Evolutionary conservation across 495 filamentous ascomycete genomes (phyloP).

Genomic region (Choiromyces venosus): DNA sequence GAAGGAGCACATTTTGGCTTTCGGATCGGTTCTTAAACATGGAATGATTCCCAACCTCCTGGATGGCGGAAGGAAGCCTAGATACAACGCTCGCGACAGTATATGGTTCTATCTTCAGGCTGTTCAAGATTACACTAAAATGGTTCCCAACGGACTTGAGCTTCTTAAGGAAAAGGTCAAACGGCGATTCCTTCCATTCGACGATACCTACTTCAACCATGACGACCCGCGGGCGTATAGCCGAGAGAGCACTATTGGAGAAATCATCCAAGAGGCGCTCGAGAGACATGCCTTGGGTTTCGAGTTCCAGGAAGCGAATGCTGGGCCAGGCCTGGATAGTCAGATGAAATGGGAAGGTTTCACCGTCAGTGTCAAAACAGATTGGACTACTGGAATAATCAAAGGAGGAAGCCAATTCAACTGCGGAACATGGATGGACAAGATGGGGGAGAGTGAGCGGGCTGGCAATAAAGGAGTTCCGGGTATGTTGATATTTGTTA

Average conservation of each 20-base stretch:
- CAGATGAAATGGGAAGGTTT: slow-evolving; percentile 95
- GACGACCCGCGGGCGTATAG: slow-evolving; percentile 84
- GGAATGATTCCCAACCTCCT: slow-evolving; percentile 98
- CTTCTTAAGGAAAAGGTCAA: slow-evolving; percentile 72
- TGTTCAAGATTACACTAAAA: slow-evolving; percentile 85
- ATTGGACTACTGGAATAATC: slow-evolving; percentile 88
- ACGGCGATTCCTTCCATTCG: slow-evolving; percentile 87
- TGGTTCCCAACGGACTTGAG: slow-evolving; percentile 70
- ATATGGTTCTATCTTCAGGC: slow-evolving; percentile 96
- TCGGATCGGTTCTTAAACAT: slow-evolving; percentile 94
- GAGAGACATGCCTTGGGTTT: slow-evolving; percentile 85
- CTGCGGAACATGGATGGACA: slow-evolving; percentile 99
- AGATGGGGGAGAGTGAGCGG: slow-evolving; percentile 96
- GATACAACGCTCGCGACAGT: slow-evolving; percentile 96
- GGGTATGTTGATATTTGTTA: slow-evolving; percentile 14
- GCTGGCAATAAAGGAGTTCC: slow-evolving; percentile 92
- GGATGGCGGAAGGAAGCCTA: slow-evolving; percentile 72
- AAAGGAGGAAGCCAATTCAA: slow-evolving; percentile 91
- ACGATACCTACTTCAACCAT: slow-evolving; percentile 82
- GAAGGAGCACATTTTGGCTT: slow-evolving; percentile 88
- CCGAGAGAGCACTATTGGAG: slow-evolving; percentile 68
- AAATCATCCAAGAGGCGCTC: slow-evolving; percentile 87
- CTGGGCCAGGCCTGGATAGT: slow-evolving; percentile 75
- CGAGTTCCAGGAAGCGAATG: slow-evolving; percentile 90
- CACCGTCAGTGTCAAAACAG: slow-evolving; percentile 78